A percentile compares a stretch with the other conserved stretches of the same genome.
Evolutionary conservation across 192 early-diverging fungal species (phyloP).

Genomic region (Linnemannia exigua): DNA sequence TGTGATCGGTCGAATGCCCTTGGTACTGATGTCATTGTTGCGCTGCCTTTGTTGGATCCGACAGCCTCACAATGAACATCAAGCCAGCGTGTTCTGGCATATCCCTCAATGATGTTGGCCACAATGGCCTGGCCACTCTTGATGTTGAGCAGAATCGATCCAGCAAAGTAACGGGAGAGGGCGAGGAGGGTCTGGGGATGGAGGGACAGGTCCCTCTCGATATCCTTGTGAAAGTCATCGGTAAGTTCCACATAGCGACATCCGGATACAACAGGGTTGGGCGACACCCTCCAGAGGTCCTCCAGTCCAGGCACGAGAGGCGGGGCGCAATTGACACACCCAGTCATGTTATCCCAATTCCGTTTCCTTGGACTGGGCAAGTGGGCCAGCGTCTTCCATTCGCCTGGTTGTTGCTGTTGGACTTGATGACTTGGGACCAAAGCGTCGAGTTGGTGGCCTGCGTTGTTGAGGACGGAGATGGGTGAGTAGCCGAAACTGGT

Average conservation of each 20-base stretch:
- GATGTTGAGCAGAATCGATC: background rate
- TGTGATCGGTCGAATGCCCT: slow-evolving; percentile 17
- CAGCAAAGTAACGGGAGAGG: slow-evolving; percentile 4
- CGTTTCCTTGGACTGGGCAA: slow-evolving; percentile 10
- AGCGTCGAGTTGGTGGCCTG: slow-evolving; percentile 3
- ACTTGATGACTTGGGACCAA: slow-evolving; percentile 1
- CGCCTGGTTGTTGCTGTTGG: slow-evolving; percentile 11
- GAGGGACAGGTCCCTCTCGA: background rate
- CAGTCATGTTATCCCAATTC: background rate
- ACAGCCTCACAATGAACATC: slow-evolving; percentile 8
- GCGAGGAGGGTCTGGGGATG: background rate
- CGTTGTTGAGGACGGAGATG: background rate
- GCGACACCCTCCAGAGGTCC: background rate
- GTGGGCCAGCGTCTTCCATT: background rate
- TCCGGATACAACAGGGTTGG: background rate
- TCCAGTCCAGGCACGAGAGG: background rate
- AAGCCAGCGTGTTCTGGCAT: slow-evolving; percentile 11
- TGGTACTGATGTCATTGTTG: slow-evolving; percentile 11
- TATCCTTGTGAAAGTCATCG: background rate
- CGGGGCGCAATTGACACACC: background rate
- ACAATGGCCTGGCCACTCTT: slow-evolving; percentile 19
- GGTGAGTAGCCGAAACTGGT: background rate
- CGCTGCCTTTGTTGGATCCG: slow-evolving; percentile 16
- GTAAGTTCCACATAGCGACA: background rate
- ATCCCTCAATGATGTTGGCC: slow-evolving; percentile 12